Evolutionary conservation across 2,329 filamentous ascomycete species (phyloP), one percentile per base, ranked within the genome.

Genomic region (Scytalidium lignicola): DNA sequence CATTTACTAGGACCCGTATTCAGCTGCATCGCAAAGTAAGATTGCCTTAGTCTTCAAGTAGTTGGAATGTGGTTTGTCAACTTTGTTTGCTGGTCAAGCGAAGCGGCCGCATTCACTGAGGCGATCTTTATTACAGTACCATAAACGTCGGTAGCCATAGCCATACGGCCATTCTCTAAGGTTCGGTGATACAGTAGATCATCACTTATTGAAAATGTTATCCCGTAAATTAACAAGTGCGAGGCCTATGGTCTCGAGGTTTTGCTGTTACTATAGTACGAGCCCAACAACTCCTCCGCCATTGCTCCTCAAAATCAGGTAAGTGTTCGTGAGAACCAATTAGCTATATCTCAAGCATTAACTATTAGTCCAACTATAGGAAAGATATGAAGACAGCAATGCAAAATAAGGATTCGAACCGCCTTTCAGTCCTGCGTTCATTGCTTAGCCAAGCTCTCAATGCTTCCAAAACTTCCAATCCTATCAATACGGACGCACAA

Each of bases 381-480:
- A 58, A 59, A 55, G 82, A 86, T 58, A 72, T 86, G 53, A 86
- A 86, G 69, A 67, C 73, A 9, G 82, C 83, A 44, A 85, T 86
- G 82, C 76, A 76, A 51, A 74, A 74, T 58, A 86, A 84, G 66
- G 82, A 86, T 62, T 68, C 74, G 21, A 71, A 79, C 21, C 81
- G 85, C 2, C 79, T 91, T 21, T 71, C 78, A 37, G 86, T 88
- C 32, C 75, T 92, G 44, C 85, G 88, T 57, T 67, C 75, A 39
- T 70, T 91, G 53, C 76, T 91, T 55, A 75, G 85, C 26, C 79
- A 85, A 54, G 82, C 86, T 53, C 82, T 84, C 58, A 91, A 90
- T 67, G 83, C 85, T 28, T 85, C 82, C 64, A 91, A 91, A 69
- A 89, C 86, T 13, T 63, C 75, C 37, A 73, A 71, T 37, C 87